A percentile compares a stretch with the other conserved stretches of the same genome.
Evolutionary conservation across 2,329 filamentous ascomycete genomes (phyloP).

Genomic region (Raffaelea ambrosiae): DNA sequence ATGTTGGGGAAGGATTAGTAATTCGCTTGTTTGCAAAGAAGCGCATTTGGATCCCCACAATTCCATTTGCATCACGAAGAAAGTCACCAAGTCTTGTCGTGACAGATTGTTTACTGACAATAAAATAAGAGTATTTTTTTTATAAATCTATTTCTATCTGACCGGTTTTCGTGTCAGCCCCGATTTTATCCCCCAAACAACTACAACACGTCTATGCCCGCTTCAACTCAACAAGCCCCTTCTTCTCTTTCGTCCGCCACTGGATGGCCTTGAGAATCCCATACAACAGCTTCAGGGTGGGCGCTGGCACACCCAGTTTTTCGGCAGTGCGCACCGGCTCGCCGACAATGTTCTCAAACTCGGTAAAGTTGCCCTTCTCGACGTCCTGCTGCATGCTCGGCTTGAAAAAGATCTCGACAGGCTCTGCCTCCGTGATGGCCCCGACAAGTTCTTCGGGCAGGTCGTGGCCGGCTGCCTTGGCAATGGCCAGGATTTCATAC

Average conservation of each 20-base stretch:
- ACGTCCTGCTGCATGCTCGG: conserved; percentile 47
- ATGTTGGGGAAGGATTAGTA: too few relatives aligned
- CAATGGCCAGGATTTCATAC: conserved; percentile 39
- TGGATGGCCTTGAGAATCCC: conserved; percentile 38
- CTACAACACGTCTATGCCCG: too few relatives aligned
- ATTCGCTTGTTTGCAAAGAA: too few relatives aligned
- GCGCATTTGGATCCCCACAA: too few relatives aligned
- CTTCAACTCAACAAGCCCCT: conserved; percentile 22
- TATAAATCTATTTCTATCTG: too few relatives aligned
- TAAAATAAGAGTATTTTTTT: too few relatives aligned
- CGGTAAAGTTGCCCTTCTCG: conserved; percentile 44
- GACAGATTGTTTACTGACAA: too few relatives aligned
- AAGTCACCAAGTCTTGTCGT: too few relatives aligned
- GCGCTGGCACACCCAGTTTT: conserved; percentile 36
- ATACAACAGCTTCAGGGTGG: conserved; percentile 40
- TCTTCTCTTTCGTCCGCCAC: conserved; percentile 34
- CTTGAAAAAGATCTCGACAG: conserved; percentile 36
- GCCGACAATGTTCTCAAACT: conserved; percentile 47
- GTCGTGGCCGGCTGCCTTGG: conserved; percentile 30
- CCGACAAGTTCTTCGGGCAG: conserved; percentile 34
- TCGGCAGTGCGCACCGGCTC: conserved; percentile 46
- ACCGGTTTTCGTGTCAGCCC: too few relatives aligned
- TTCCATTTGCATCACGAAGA: too few relatives aligned
- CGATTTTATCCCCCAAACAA: too few relatives aligned
- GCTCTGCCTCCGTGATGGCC: conserved; percentile 37